Base-by-base conservation (phyloP, 148 eudicot species). In the Dianthus caryophyllus region DNA sequence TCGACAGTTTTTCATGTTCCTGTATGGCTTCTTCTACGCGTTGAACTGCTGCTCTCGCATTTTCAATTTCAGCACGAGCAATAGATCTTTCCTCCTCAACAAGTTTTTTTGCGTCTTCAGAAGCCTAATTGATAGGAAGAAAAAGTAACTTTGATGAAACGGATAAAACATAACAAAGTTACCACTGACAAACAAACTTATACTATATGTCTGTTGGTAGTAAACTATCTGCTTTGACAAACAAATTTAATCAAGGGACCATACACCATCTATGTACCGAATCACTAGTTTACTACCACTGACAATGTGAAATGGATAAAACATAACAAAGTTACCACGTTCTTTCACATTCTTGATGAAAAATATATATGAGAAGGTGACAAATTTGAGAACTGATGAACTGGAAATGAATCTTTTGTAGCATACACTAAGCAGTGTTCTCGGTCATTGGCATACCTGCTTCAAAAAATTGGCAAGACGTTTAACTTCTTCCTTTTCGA, bases 21-120 rank as follows among this genome's bases (percentile, higher is more conserved):
- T 90, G 88, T 71, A 95, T 91, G 77, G 97, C 96, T 74, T 82
- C 88, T 80, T 95, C 99, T 55, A 95, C 97, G 82, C 97, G 87
- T 78, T 95, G 97, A 72, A 95, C 99, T 21, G 99, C 96, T 67
- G 87, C 81, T 79, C 91, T 90, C 13, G 99, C 99, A 79, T 82
- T 88, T 75, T 95, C 99, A 72, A 95, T 95, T 76, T 95, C 99
- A 65, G 85, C 73, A 65, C 97, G 89, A 44, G 99, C 99, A 71
- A 85, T 79, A 72, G 88, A 87, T 82, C 99, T 81, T 81, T 95
- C 99, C 83, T 90, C 91, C 69, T 95, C 99, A 59, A 95, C 99
- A 80, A 90, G 93, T 67, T 79, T 90, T 67, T 95, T 95, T 61
- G 99, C 99, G 82, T 95, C 97, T 76, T 90, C 97, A 52, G 99